phyloP scores from a whole-genome alignment of 306 rosid genomes.

The Casuarina glauca region DNA sequence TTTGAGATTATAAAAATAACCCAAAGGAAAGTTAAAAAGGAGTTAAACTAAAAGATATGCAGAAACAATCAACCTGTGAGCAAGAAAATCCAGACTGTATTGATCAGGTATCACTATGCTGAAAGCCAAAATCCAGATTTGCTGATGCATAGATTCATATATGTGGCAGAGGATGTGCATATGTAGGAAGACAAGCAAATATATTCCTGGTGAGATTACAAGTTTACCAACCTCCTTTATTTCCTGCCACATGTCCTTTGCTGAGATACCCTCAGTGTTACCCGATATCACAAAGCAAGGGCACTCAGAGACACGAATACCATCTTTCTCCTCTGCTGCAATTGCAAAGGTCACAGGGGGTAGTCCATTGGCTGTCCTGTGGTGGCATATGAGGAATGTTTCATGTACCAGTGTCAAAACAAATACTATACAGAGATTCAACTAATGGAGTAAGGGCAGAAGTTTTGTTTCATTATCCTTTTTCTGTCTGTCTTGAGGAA shows the following conservation, averaged over 20 bases:
- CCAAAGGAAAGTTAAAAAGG: background rate
- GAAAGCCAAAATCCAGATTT: conserved; percentile 5
- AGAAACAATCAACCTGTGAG: background rate
- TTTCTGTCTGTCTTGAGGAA: conserved; percentile 7
- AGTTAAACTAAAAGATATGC: background rate
- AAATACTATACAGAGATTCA: background rate
- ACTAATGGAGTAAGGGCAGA: conserved; percentile 19
- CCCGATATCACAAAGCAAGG: conserved; percentile 86
- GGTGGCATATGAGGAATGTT: conserved; percentile 17
- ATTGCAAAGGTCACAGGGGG: conserved; percentile 88
- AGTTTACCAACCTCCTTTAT: conserved; percentile 64
- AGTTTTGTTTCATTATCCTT: conserved; percentile 10
- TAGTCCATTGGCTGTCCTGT: conserved; percentile 66
- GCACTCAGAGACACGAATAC: conserved; percentile 72
- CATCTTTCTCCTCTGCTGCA: conserved; percentile 77
- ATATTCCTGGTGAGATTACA: conserved; percentile 5
- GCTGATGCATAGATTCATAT: background rate
- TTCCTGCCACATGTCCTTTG: conserved; percentile 88
- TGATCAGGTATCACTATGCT: background rate
- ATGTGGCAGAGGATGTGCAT: background rate
- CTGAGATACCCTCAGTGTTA: conserved; percentile 61
- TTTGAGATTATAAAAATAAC: background rate
- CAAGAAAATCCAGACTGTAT: background rate
- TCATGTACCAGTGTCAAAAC: conserved; percentile 11
- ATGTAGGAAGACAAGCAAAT: conserved; percentile 7